phyloP scores from a whole-genome alignment of 495 filamentous ascomycete genomes.

The Xylaria palmicola region DNA sequence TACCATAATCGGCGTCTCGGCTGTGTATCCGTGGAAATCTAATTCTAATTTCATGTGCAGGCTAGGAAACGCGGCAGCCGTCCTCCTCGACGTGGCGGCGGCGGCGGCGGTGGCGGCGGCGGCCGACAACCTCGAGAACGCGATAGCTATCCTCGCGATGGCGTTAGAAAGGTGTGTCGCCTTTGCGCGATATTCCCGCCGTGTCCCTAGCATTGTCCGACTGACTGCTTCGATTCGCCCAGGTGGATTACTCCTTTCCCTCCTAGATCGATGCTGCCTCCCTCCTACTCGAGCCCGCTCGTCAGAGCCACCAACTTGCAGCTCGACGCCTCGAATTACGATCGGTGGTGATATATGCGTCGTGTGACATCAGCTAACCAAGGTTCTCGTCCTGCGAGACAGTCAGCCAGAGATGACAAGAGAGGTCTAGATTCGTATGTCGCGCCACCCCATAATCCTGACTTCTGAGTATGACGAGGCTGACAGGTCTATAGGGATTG shows the following conservation, averaged over 20 bases:
- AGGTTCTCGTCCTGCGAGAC: conserved; percentile 50
- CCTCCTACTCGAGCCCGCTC: conserved; percentile 22
- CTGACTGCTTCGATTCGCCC: background rate
- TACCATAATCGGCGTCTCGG: too few relatives aligned
- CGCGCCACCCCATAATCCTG: background rate
- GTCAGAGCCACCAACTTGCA: conserved; percentile 24
- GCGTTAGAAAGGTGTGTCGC: conserved; percentile 68
- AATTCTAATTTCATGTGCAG: conserved; percentile 17
- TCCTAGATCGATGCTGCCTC: conserved; percentile 26
- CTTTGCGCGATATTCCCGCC: conserved; percentile 21
- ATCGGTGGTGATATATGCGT: conserved; percentile 45
- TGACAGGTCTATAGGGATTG: conserved; percentile 63
- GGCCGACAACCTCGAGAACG: conserved; percentile 55
- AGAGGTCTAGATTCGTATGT: conserved; percentile 58
- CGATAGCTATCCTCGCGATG: conserved; percentile 66
- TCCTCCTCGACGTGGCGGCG: conserved; percentile 31
- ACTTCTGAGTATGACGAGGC: conserved; percentile 2
- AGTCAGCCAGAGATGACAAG: conserved; percentile 56
- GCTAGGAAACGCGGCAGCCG: conserved; percentile 28
- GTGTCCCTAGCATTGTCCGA: background rate
- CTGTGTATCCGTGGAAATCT: too few relatives aligned
- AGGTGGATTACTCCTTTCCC: conserved; percentile 37
- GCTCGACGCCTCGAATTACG: conserved; percentile 37
- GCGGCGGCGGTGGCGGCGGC: conserved; percentile 36
- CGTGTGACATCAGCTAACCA: conserved; percentile 59